Conservation (phyloP, 192 early-diverging fungal species). For the Ramicandelaber brevisporus region DNA sequence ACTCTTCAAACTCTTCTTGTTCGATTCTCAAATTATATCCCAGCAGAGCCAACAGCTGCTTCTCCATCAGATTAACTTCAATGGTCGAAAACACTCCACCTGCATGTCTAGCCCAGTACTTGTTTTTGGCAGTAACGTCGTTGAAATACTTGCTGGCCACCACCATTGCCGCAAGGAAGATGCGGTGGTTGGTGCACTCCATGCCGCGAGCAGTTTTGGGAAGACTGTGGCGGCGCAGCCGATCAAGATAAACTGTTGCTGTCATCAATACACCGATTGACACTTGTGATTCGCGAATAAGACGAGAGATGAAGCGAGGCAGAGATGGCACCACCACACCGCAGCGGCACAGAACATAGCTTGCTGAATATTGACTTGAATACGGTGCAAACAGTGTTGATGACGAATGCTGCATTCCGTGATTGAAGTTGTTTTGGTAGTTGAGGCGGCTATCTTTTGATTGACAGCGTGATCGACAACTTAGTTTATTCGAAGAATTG, state of each 20-base stretch:
- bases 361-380: not conserved
- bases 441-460: too few species aligned
- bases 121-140: constrained; percentile 35
- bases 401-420: too few species aligned
- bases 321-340: constrained; percentile 2
- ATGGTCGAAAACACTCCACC: constrained; percentile 22
- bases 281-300: not conserved
- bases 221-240: constrained; percentile 11
- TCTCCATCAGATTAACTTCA: constrained; percentile 39
- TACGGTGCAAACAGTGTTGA: not conserved
- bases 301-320: not conserved
- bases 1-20: too few species aligned
- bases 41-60: constrained; percentile 26
- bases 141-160: constrained; percentile 30
- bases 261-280: not conserved
- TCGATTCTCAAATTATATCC: too few species aligned
- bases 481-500: too few species aligned
- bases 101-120: constrained; percentile 38
- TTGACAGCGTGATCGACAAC: too few species aligned
- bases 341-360: not conserved
- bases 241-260: not conserved
- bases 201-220: too few species aligned
- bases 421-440: too few species aligned
- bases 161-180: constrained; percentile 30
- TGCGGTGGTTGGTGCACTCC: constrained; percentile 32